Evolutionary conservation across 495 filamentous ascomycete genomes (phyloP).

Genomic region (Aspergillus incahuasiensis): DNA sequence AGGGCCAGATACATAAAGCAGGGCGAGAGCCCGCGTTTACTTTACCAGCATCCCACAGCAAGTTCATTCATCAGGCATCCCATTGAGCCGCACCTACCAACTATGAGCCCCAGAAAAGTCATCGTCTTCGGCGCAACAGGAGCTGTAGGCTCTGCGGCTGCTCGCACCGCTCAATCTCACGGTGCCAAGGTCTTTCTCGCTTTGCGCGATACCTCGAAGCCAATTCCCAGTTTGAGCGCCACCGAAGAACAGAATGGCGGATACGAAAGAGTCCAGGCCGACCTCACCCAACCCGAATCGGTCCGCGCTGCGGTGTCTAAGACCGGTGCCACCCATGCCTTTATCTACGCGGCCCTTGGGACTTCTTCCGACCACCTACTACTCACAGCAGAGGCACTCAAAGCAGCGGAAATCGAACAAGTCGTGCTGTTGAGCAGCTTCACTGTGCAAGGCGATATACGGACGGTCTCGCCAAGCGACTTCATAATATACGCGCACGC

Average conservation of each 20-base stretch:
- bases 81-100: neutral
- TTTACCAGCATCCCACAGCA: no score
- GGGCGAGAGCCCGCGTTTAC: no score
- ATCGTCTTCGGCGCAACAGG: slow-evolving; percentile 30
- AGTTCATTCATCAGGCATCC: neutral
- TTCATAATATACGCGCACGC: slow-evolving; percentile 26
- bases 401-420: slow-evolving; percentile 22
- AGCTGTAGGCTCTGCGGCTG: slow-evolving; percentile 30
- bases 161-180: slow-evolving; percentile 37
- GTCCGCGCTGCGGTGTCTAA: slow-evolving; percentile 18
- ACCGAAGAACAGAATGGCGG: slow-evolving; percentile 11
- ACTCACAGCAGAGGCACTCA: slow-evolving; percentile 21
- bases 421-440: slow-evolving; percentile 31
- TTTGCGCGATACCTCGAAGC: slow-evolving; percentile 22
- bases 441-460: slow-evolving; percentile 16
- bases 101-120: slow-evolving; percentile 5
- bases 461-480: slow-evolving; percentile 7
- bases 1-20: no score
- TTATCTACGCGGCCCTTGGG: slow-evolving; percentile 26
- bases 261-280: slow-evolving; percentile 25
- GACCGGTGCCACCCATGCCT: slow-evolving; percentile 25
- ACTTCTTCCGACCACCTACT: slow-evolving; percentile 24
- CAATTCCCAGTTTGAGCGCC: slow-evolving; percentile 12
- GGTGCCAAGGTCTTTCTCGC: slow-evolving; percentile 22
- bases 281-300: slow-evolving; percentile 26